Percentiles rank a stretch among this genome's conserved stretches.
Evolutionary conservation across 192 early-diverging fungal species (phyloP).

Genomic region (Phlyctochytrium bullatum): DNA sequence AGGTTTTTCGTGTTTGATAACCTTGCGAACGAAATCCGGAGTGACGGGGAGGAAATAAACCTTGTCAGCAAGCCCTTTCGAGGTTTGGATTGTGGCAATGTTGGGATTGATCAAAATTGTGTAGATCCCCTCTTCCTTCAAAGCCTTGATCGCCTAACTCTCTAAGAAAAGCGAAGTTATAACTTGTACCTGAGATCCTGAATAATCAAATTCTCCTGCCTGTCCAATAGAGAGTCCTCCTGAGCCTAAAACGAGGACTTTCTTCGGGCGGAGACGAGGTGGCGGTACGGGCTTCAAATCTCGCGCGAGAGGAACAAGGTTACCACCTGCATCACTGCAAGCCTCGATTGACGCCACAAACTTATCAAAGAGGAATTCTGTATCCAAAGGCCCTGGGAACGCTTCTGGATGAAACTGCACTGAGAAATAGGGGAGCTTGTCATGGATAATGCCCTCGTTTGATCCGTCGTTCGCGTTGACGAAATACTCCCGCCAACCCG

Average conservation of each 20-base stretch:
- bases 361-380: slow-evolving; percentile 95
- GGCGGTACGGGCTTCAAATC: slow-evolving; percentile 53
- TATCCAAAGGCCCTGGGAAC: slow-evolving; percentile 93
- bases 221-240: slow-evolving; percentile 98
- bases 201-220: slow-evolving; percentile 99
- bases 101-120: slow-evolving; percentile 99
- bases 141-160: slow-evolving; percentile 98
- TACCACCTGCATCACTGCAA: slow-evolving; percentile 59
- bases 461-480: slow-evolving; percentile 98
- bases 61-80: slow-evolving; percentile 93
- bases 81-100: slow-evolving; percentile 99
- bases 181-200: slow-evolving; percentile 69
- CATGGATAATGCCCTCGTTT: slow-evolving; percentile 97
- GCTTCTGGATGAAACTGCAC: slow-evolving; percentile 99
- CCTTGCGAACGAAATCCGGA: slow-evolving; percentile 91
- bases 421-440: slow-evolving; percentile 85
- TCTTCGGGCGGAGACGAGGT: slow-evolving; percentile 67
- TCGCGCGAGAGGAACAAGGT: slow-evolving; percentile 73
- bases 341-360: slow-evolving; percentile 79
- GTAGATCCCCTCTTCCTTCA: slow-evolving; percentile 95
- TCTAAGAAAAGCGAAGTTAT: slow-evolving; percentile 14
- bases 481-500: slow-evolving; percentile 83
- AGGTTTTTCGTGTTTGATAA: slow-evolving; percentile 91
- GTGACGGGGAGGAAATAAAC: slow-evolving; percentile 98
- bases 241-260: slow-evolving; percentile 94